Evolutionary conservation across 805 yeast genomes (phyloP), one percentile per base, ranked within the genome.

Genomic region (Lipomyces sp.): DNA sequence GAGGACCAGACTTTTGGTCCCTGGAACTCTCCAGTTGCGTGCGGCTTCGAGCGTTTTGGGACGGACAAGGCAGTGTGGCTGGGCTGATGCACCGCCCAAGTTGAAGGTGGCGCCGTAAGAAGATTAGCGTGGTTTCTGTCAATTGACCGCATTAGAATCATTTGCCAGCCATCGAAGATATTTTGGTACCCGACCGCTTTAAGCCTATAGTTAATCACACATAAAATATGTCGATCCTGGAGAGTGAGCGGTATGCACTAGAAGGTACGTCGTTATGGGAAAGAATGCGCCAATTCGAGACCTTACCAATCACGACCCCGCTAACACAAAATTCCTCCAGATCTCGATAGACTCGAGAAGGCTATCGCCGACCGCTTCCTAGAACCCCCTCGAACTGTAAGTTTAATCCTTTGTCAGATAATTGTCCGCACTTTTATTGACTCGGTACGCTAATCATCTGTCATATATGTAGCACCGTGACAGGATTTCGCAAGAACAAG

Each of bases 331-430:
- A 18, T 8, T 35, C 8, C 11, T 13, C 8, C 33, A 72, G 95
- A 90, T 74, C 76, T 90, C 24, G 96, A 93, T 69, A 77, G 85
- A 2, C 82, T 94, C 2, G 96, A 93, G 72, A 73, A 77, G 35
- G 91, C 91, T 0, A 81, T 92, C 0, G 77, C 88, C 0, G 83
- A 82, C 57, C 79, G 98, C 62, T 77, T 92, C 3, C 79, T 73
- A 53, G 24, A 42, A 39, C 24, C 74, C 70, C 60, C 71, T 53
- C 24, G 62, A 18, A 60, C 66, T 51, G 66, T 67, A 39, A 59
- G 71, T 57, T 42, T 24, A 35, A n/a, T 35, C 8, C 33, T 24
- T 77, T 76, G 18, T 81, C 48, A 15, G 84, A 67, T 88, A 88
- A 64, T 79, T 86, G 0, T 69, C 85, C 0, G 66, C 88, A 10